phyloP scores from a whole-genome alignment of 495 filamentous ascomycete species.

The Xylaria castorea region DNA sequence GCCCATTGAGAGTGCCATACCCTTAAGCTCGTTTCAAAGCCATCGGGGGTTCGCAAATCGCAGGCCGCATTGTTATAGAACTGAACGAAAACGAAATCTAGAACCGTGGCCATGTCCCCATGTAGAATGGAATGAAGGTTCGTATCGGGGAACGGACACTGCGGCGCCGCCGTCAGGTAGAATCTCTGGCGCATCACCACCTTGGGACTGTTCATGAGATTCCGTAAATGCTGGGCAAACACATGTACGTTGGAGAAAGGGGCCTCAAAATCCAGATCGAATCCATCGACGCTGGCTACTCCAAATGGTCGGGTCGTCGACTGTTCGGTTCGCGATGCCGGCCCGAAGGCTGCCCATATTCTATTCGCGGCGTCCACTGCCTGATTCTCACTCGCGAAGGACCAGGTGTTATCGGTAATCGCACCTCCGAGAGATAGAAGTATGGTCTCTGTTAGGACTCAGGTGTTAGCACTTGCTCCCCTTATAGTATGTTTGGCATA shows the following conservation, averaged over 20 bases:
- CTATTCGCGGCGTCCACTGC: conserved; percentile 62
- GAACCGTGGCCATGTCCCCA: conserved; percentile 47
- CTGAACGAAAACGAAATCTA: conserved; percentile 73
- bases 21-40: conserved; percentile 32
- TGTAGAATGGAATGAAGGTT: conserved; percentile 62
- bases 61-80: conserved; percentile 70
- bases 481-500: not conserved
- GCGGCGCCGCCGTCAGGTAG: conserved; percentile 63
- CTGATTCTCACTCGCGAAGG: conserved; percentile 55
- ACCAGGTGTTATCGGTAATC: conserved; percentile 44
- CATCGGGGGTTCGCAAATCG: conserved; percentile 61
- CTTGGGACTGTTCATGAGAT: conserved; percentile 47
- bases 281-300: conserved; percentile 60
- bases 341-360: conserved; percentile 71
- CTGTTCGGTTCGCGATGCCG: conserved; percentile 32
- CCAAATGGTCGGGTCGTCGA: conserved; percentile 57
- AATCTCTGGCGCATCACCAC: conserved; percentile 51
- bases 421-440: conserved; percentile 68
- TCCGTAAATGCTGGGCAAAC: conserved; percentile 62
- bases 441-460: conserved; percentile 53
- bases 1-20: not conserved
- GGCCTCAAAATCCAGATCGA: conserved; percentile 56
- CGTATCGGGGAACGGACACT: conserved; percentile 60
- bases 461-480: not conserved
- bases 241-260: conserved; percentile 53